Percentiles rank a stretch among this genome's conserved stretches.
phyloP scores from a whole-genome alignment of 2,329 filamentous ascomycete genomes.

The Aspergillus brasiliensis region DNA sequence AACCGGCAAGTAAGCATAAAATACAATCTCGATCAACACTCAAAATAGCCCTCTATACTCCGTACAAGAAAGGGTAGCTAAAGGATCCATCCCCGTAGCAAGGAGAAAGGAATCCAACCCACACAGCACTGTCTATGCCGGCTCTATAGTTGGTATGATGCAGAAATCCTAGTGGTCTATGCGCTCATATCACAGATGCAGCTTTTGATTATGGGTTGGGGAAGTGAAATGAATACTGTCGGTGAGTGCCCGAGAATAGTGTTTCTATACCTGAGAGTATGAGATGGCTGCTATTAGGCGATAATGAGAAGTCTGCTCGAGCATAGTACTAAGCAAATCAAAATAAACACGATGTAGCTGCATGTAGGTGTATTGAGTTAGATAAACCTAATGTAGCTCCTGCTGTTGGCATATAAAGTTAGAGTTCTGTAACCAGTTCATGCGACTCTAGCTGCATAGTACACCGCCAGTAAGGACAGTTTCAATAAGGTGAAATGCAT shows the following conservation, averaged over 20 bases:
- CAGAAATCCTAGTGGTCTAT: not conserved
- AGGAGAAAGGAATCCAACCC: not conserved
- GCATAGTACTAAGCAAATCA: constrained; percentile 1
- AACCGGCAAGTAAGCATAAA: not conserved
- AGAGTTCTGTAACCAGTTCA: constrained; percentile 2
- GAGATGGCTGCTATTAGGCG: not conserved
- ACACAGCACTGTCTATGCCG: not conserved
- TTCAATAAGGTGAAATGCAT: not conserved
- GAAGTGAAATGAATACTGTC: not conserved
- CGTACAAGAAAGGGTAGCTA: not conserved
- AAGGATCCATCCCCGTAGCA: not conserved
- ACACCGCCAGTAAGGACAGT: constrained; percentile 1
- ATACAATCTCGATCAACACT: not conserved
- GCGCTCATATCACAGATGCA: not conserved
- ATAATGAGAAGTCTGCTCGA: not conserved
- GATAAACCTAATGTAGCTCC: not conserved
- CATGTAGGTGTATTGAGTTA: not conserved
- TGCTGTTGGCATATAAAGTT: not conserved
- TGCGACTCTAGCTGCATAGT: not conserved
- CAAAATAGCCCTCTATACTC: not conserved
- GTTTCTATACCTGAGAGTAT: not conserved
- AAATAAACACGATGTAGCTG: constrained; percentile 9
- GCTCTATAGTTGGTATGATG: not conserved
- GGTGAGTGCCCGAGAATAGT: not conserved
- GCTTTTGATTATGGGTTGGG: not conserved